Evolutionary conservation across 2,329 filamentous ascomycete species (phyloP).

Genomic region (Trichoderma lentiforme): DNA sequence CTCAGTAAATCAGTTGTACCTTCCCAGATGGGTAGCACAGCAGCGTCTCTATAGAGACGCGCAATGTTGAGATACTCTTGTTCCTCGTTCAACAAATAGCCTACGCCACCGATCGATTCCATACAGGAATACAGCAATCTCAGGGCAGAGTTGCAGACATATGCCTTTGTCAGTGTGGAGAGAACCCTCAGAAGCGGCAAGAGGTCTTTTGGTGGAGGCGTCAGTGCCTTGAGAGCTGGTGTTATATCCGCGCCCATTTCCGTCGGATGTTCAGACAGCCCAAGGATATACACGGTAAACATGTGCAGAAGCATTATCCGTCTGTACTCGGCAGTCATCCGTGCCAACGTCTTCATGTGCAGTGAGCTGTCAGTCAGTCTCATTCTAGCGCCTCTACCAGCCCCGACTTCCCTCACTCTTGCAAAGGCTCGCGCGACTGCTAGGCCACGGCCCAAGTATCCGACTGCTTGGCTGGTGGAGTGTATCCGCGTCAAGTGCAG

Average conservation of each 20-base stretch:
- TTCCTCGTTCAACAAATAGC: constrained; percentile 61
- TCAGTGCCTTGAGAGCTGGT: constrained; percentile 29
- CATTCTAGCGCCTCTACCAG: constrained; percentile 40
- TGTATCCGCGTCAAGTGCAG: constrained; percentile 64
- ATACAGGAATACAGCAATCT: constrained; percentile 55
- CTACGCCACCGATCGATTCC: constrained; percentile 63
- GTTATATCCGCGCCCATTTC: constrained; percentile 4
- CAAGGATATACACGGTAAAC: constrained; percentile 52
- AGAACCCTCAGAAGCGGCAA: constrained; percentile 51
- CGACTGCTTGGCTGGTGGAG: constrained; percentile 51
- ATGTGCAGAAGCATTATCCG: constrained; percentile 54
- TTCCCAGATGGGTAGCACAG: constrained; percentile 66
- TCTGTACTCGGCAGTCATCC: constrained; percentile 53
- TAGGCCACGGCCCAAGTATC: constrained; percentile 54
- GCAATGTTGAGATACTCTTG: constrained; percentile 64
- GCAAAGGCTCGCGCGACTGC: constrained; percentile 58
- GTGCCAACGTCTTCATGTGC: constrained; percentile 58
- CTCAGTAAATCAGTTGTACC: constrained; percentile 70
- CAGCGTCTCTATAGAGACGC: constrained; percentile 61
- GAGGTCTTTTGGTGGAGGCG: constrained; percentile 30
- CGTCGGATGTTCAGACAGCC: constrained; percentile 46
- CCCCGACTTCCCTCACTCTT: constrained; percentile 51
- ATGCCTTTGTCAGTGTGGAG: constrained; percentile 58
- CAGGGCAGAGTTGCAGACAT: constrained; percentile 50
- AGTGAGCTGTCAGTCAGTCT: constrained; percentile 50